Evolutionary conservation across 768 basidiomycete species (phyloP).

Genomic region (Lentinula sp.): DNA sequence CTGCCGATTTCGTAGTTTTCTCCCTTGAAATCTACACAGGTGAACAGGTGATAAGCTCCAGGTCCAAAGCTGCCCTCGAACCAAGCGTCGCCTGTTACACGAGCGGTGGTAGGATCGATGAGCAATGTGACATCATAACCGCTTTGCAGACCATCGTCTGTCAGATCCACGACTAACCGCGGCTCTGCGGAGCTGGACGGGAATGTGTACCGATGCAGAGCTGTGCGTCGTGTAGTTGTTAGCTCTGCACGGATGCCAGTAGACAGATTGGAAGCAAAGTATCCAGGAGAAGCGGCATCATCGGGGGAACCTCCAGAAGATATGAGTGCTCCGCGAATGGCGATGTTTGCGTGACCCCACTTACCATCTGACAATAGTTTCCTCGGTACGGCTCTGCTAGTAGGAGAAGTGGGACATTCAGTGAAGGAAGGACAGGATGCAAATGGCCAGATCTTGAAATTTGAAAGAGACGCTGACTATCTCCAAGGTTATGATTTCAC

Average conservation of each 20-base stretch:
- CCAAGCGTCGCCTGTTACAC: conserved; percentile 40
- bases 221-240: conserved; percentile 52
- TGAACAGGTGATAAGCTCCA: conserved; percentile 50
- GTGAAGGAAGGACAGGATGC: conserved; percentile 43
- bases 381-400: conserved; percentile 38
- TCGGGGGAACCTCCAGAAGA: conserved; percentile 41
- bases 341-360: conserved; percentile 2
- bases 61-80: conserved; percentile 58
- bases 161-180: conserved; percentile 53
- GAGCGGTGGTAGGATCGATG: conserved; percentile 41
- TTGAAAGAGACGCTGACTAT: conserved; percentile 48
- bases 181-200: conserved; percentile 40
- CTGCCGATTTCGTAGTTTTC: conserved; percentile 38
- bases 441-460: conserved; percentile 59
- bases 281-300: conserved; percentile 59
- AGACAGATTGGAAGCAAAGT: conserved; percentile 60
- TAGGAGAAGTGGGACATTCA: conserved; percentile 43
- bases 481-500: neutral
- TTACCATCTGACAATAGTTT: conserved; percentile 46
- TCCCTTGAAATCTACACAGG: conserved; percentile 56
- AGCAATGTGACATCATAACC: conserved; percentile 41
- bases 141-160: conserved; percentile 54
- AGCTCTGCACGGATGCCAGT: conserved; percentile 54
- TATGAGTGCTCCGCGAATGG: no score
- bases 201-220: conserved; percentile 56